Base-by-base conservation (phyloP, 805 yeast genomes). In the Candida loeiensis region DNA sequence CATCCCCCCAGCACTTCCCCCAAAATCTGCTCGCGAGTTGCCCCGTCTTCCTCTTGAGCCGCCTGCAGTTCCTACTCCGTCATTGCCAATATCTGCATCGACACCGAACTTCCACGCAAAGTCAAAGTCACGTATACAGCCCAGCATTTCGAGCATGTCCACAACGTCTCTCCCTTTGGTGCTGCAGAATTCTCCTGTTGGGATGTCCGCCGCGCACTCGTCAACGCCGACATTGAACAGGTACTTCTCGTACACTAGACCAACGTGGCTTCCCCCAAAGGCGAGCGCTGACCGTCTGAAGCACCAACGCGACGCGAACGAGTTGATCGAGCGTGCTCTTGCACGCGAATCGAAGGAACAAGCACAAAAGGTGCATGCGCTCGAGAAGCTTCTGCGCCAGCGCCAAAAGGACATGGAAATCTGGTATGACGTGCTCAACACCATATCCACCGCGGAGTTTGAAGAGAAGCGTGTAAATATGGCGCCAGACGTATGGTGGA, bases 221-320 rank as follows among this genome's bases (percentile, higher is more conserved):
- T 25, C 38, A 2, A 34, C 43, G 13, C 38, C 43, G 16, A 28
- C 18, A 3, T 37, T 30, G 17, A 18, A 15, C 6, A 48, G 33
- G 32, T 53, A 56, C 39, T 46, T 69, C 11, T 58, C 82, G 0
- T 63, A 66, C 17, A 80, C 89, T 0, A 61, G 91, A 39, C 89
- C 85, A 18, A 59, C 71, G 1, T 74, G 78, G 64, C 59, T 83
- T 27, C 90, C 91, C 0, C 86, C 88, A 32, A 83, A 83, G 54
- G 59, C 74, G 18, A 54, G 58, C 13, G 56, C 60, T 14, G 89
- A 83, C 49, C 71, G 74, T 13, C 39, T 56, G 20, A 75, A 70
- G 44, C 90, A 83, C 53, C 64, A 74, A 31, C 58, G 59, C 31
- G 80, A 79, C 50, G 78, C 74, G 41, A 74, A 77, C 39, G 48